Evolutionary conservation across 371 early-diverging fungal genomes (phyloP).

Genomic region (Paramicrosporidium saccamoebae): DNA sequence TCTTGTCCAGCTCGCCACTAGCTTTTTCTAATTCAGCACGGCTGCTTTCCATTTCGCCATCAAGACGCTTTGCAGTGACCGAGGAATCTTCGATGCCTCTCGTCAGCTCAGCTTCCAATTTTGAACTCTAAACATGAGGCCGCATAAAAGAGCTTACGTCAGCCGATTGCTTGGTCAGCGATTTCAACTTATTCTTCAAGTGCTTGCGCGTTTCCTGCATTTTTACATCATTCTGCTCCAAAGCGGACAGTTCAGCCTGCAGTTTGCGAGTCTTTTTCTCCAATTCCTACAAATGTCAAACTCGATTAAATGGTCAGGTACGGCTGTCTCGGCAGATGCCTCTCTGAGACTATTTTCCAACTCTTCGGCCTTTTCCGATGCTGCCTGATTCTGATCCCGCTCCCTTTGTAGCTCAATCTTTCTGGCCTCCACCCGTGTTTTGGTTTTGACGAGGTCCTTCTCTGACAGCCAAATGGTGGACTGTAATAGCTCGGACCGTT

Average conservation of each 20-base stretch:
- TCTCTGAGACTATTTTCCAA: conserved; percentile 11
- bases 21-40: too few relatives aligned
- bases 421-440: conserved; percentile 12
- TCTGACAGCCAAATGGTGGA: conserved; percentile 13
- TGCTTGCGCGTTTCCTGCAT: conserved; percentile 40
- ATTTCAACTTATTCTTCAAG: conserved; percentile 28
- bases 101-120: conserved; percentile 1
- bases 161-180: conserved; percentile 15
- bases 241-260: conserved; percentile 17
- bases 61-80: too few relatives aligned
- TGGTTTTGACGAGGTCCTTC: conserved; percentile 9
- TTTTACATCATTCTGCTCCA: conserved; percentile 42
- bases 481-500: conserved; percentile 40
- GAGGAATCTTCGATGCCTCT: too few relatives aligned
- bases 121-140: conserved; percentile 1
- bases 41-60: conserved; percentile 23
- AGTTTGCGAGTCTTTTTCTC: conserved; percentile 15
- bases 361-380: conserved; percentile 15
- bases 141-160: too few relatives aligned
- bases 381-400: too few relatives aligned
- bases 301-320: too few relatives aligned
- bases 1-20: conserved; percentile 29
- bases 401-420: conserved; percentile 1
- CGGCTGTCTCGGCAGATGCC: too few relatives aligned
- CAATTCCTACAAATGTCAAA: conserved; percentile 7